phyloP scores from a whole-genome alignment of 1,284 basidiomycete genomes.

The Cutaneotrichosporon dermatis region DNA sequence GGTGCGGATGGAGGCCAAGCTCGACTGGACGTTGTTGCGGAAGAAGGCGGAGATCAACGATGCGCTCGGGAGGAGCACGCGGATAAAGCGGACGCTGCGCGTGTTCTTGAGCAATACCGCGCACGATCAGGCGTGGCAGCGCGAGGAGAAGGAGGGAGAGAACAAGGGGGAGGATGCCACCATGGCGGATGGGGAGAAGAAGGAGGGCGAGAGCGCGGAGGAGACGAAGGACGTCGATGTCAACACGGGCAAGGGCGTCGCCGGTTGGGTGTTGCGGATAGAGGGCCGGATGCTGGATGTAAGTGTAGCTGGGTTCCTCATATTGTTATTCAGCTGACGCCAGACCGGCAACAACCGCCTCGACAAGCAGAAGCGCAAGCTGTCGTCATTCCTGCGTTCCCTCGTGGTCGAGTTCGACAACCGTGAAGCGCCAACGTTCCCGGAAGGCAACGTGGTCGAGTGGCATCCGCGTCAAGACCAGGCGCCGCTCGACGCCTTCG shows the following conservation, averaged over 20 bases:
- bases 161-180: constrained; percentile 7
- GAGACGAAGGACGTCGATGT: constrained; percentile 48
- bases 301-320: constrained; percentile 16
- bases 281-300: constrained; percentile 75
- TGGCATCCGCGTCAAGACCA: constrained; percentile 58
- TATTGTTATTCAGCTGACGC: background rate
- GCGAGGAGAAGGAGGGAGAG: constrained; percentile 28
- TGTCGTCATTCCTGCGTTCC: constrained; percentile 78
- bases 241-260: constrained; percentile 68
- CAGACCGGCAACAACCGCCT: constrained; percentile 57
- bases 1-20: constrained; percentile 78
- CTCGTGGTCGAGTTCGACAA: constrained; percentile 78
- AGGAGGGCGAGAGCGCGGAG: constrained; percentile 6
- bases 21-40: constrained; percentile 92
- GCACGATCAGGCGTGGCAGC: constrained; percentile 80
- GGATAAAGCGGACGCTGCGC: constrained; percentile 70
- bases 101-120: constrained; percentile 86
- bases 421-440: constrained; percentile 73
- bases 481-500: constrained; percentile 77
- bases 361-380: constrained; percentile 70
- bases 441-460: constrained; percentile 57
- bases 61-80: constrained; percentile 53
- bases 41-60: constrained; percentile 88
- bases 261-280: constrained; percentile 83
- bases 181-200: constrained; percentile 10